Percentiles rank a stretch among this genome's conserved stretches.
These are phyloP conservation scores for Podospora bellae-mahoneyi DNA, from an alignment of 495 filamentous ascomycete genomes.

Conservation along the genomic window DNA sequence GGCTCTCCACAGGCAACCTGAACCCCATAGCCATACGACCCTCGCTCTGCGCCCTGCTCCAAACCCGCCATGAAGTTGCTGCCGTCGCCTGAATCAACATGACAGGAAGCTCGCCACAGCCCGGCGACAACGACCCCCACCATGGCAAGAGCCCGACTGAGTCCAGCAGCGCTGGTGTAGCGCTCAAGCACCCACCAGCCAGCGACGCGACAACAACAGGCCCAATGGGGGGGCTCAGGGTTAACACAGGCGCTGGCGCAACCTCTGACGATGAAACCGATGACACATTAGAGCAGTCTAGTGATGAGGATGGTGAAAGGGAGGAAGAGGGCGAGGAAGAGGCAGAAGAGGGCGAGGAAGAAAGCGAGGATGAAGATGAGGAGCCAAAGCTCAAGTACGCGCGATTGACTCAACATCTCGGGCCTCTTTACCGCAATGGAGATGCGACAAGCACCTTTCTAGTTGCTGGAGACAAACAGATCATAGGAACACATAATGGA, in stretches of 20 bases:
- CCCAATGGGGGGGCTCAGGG: not conserved
- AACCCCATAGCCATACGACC: not conserved
- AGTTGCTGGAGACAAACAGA: slow-evolving; percentile 88
- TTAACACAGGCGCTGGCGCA: slow-evolving; percentile 8
- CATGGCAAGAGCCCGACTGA: slow-evolving; percentile 12
- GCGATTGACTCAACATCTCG: slow-evolving; percentile 73
- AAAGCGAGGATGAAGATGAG: slow-evolving; percentile 80
- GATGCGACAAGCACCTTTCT: slow-evolving; percentile 89
- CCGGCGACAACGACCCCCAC: slow-evolving; percentile 33
- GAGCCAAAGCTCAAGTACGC: slow-evolving; percentile 93
- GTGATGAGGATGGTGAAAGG: slow-evolving; percentile 10
- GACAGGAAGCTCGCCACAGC: slow-evolving; percentile 44
- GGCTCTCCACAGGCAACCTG: not conserved
- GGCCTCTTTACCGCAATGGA: slow-evolving; percentile 82
- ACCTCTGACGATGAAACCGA: slow-evolving; percentile 14
- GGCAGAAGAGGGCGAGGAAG: slow-evolving; percentile 40
- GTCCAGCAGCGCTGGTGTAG: slow-evolving; percentile 7
- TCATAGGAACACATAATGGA: slow-evolving; percentile 93
- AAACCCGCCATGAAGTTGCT: slow-evolving; percentile 30
- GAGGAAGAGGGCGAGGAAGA: slow-evolving; percentile 18
- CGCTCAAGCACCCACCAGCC: slow-evolving; percentile 11
- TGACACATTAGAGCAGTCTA: not conserved
- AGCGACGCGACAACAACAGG: slow-evolving; percentile 12
- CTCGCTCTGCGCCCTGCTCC: not conserved
- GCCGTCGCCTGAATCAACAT: slow-evolving; percentile 33